Evolutionary conservation across 805 yeast species (phyloP).

Genomic region (Lipomyces japonicus): DNA sequence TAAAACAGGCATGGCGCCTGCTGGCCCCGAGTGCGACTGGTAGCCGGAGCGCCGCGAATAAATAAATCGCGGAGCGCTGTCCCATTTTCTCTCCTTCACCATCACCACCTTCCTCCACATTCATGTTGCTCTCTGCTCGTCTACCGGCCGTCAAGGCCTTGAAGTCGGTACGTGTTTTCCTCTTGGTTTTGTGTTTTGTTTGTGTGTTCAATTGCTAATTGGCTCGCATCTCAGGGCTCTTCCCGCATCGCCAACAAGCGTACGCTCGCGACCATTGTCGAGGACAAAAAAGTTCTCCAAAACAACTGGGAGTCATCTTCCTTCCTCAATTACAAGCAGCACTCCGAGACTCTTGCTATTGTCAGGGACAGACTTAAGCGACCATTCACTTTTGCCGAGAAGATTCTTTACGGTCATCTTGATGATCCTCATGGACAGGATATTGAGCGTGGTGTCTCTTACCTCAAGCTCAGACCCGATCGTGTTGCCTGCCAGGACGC

Average conservation of each 20-base stretch:
- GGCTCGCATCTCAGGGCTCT: neutral
- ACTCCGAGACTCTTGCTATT: slow-evolving; percentile 76
- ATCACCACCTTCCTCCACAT: neutral
- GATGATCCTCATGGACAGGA: slow-evolving; percentile 67
- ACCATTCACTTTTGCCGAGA: slow-evolving; percentile 93
- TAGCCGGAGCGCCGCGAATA: slow-evolving; percentile 2
- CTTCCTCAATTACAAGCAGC: slow-evolving; percentile 83
- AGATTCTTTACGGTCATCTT: slow-evolving; percentile 87
- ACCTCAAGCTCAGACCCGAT: slow-evolving; percentile 91
- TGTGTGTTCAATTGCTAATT: neutral
- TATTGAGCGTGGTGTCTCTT: slow-evolving; percentile 74
- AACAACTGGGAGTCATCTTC: slow-evolving; percentile 56
- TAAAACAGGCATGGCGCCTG: neutral
- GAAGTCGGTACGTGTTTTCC: slow-evolving; percentile 17
- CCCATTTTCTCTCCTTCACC: neutral
- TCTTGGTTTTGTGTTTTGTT: neutral
- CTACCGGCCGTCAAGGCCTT: slow-evolving; percentile 15
- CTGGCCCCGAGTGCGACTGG: neutral
- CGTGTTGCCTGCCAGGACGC: slow-evolving; percentile 99
- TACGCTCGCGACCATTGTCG: slow-evolving; percentile 27
- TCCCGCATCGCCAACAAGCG: neutral
- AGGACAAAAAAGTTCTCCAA: slow-evolving; percentile 71
- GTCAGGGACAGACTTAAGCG: slow-evolving; percentile 76
- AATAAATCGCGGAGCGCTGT: slow-evolving; percentile 3
- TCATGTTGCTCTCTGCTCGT: slow-evolving; percentile 21